These are phyloP conservation scores for Cucumis cinereus DNA, from an alignment of 306 rosid species.

Conservation along the genomic window DNA sequence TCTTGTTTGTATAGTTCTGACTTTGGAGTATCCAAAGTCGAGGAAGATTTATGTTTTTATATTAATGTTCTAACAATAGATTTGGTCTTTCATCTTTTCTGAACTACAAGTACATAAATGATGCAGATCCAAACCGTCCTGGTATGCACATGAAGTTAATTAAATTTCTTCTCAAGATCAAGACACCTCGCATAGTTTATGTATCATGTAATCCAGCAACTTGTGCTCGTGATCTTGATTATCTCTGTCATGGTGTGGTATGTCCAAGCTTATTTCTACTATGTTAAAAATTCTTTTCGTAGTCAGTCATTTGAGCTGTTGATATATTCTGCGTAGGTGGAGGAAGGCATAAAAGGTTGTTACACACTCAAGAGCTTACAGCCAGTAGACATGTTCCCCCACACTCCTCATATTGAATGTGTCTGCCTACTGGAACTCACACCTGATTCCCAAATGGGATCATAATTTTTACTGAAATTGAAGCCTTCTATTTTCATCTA, in stretches of 20 bases:
- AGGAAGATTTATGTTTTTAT: neutral
- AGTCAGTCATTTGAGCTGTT: conserved; percentile 10
- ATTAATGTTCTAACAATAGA: neutral
- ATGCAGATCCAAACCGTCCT: conserved; percentile 93
- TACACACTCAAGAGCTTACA: conserved; percentile 67
- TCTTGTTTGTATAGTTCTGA: neutral
- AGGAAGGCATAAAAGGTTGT: conserved; percentile 64
- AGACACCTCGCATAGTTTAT: conserved; percentile 64
- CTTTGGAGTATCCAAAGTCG: neutral
- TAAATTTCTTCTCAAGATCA: conserved; percentile 68
- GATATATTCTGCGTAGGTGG: conserved; percentile 38
- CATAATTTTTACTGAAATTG: neutral
- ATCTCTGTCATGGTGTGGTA: conserved; percentile 95
- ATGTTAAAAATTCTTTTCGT: neutral
- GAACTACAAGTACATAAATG: neutral
- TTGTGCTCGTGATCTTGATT: conserved; percentile 89
- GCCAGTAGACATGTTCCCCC: conserved; percentile 99
- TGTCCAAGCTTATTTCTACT: conserved; percentile 10
- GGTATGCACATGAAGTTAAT: conserved; percentile 99
- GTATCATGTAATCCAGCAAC: conserved; percentile 97
- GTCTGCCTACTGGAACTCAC: conserved; percentile 73
- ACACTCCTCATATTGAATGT: conserved; percentile 94
- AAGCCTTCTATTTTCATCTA: neutral
- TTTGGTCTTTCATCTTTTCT: neutral
- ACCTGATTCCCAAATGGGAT: conserved; percentile 17